Evolutionary conservation across 495 filamentous ascomycete genomes (phyloP).

Genomic region (Penicillium malachiteum): DNA sequence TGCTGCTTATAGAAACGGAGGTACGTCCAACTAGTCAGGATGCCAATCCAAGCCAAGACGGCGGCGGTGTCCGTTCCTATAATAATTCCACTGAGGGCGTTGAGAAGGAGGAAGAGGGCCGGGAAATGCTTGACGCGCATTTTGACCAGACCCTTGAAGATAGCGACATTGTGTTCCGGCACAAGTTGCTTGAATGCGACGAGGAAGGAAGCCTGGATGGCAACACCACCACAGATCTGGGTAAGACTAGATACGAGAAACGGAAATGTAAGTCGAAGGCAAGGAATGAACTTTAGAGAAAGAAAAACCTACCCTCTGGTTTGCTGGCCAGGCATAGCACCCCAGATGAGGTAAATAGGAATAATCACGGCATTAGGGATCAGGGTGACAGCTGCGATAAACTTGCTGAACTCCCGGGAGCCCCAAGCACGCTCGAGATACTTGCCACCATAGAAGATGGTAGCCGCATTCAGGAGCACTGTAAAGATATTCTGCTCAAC

Average conservation of each 20-base stretch:
- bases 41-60: conserved; percentile 75
- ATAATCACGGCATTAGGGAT: conserved; percentile 79
- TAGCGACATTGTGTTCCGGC: conserved; percentile 93
- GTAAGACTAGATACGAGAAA: conserved; percentile 53
- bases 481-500: conserved; percentile 94
- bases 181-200: conserved; percentile 98
- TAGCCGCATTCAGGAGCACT: conserved; percentile 71
- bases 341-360: conserved; percentile 68
- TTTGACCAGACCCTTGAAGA: conserved; percentile 83
- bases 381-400: conserved; percentile 72
- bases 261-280: neutral
- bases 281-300: neutral
- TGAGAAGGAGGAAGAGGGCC: conserved; percentile 79
- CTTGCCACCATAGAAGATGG: conserved; percentile 88
- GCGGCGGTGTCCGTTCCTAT: conserved; percentile 84
- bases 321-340: conserved; percentile 65
- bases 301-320: conserved; percentile 61
- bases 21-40: conserved; percentile 91
- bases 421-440: conserved; percentile 97
- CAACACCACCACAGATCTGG: conserved; percentile 82
- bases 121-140: conserved; percentile 94
- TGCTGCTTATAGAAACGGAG: conserved; percentile 94
- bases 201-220: conserved; percentile 89
- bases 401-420: conserved; percentile 88
- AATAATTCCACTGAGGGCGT: conserved; percentile 72